Evolutionary conservation across 2,329 filamentous ascomycete genomes (phyloP), one percentile per base, ranked within the genome.

Genomic region (Ophiosphaerella herpotricha): DNA sequence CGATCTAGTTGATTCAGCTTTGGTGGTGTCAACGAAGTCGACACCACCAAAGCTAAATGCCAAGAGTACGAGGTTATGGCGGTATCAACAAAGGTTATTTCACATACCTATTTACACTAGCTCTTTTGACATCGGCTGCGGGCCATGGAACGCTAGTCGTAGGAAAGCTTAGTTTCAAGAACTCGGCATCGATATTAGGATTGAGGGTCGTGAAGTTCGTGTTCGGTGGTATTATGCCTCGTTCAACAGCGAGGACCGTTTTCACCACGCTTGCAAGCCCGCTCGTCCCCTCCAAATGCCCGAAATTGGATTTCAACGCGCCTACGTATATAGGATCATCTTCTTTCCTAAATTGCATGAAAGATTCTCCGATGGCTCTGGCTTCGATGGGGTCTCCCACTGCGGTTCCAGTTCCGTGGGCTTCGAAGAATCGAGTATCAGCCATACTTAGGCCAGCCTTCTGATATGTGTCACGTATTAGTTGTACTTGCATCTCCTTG

Each of bases 401-500:
- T 1, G 34, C 26, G 6, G 53, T 56, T 0, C 50, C 53, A 4
- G 53, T 56, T 1, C 48, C 52, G 23, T 55, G 52, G 14, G 52
- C 52, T 18, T 61, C 56, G n/a, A 58, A 48, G 18, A 52, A 59
- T 13, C 47, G 35, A 2, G 57, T 58, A 13, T 39, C 26, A 7
- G 31, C 37, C 13, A 39, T 31, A 13, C 40, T 6, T 1, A 55
- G 36, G 4, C 46, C 48, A 1, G 43, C 50, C 38, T 21, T 34
- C 5, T 26, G 16, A 44, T 57, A 57, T 1, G 49, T 45, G 5
- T 48, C n/a, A 1, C 43, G 42, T 13, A 54, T 26, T 26, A 57
- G 29, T 5, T 61, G 56, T 1, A 54, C 60, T 48, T 78, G 76
- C 1, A 74, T 66, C 82, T 60, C 84, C 81, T 68, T 1, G 43